Evolutionary conservation across 2,329 filamentous ascomycete genomes (phyloP).

Genomic region (Cordyceps javanica): DNA sequence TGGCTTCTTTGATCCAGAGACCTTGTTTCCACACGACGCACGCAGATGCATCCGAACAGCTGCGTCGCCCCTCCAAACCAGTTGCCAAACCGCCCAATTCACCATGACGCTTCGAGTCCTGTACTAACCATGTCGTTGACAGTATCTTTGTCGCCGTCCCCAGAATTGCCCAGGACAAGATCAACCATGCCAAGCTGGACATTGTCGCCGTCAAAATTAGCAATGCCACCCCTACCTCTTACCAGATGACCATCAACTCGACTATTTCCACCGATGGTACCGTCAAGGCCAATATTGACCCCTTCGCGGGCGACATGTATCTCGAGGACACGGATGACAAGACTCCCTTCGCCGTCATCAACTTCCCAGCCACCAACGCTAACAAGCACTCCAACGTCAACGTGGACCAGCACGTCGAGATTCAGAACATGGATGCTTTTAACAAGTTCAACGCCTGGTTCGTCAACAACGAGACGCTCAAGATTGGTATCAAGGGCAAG

Average conservation of each 20-base stretch:
- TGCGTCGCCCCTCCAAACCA: neutral
- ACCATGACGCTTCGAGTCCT: neutral
- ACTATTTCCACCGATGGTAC: constrained; percentile 46
- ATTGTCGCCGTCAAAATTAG: constrained; percentile 51
- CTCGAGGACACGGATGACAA: constrained; percentile 43
- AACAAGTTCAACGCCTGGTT: constrained; percentile 50
- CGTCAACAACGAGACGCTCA: constrained; percentile 43
- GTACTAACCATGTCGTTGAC: neutral
- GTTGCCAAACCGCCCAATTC: neutral
- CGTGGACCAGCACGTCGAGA: constrained; percentile 41
- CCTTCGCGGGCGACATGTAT: constrained; percentile 49
- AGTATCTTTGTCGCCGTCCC: constrained; percentile 53
- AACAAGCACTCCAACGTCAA: constrained; percentile 46
- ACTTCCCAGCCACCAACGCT: constrained; percentile 46
- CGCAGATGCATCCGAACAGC: no score
- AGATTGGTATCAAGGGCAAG: constrained; percentile 45
- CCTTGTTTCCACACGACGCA: no score
- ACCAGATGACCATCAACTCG: constrained; percentile 50
- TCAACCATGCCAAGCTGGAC: constrained; percentile 46
- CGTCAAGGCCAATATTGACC: constrained; percentile 44
- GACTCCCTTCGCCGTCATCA: constrained; percentile 42
- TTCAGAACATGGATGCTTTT: constrained; percentile 43
- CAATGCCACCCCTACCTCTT: constrained; percentile 37
- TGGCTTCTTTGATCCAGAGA: neutral
- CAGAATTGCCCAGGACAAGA: constrained; percentile 49